These are phyloP conservation scores for Hericium rajendrae DNA, from an alignment of 768 basidiomycete genomes.

Conservation along the genomic window DNA sequence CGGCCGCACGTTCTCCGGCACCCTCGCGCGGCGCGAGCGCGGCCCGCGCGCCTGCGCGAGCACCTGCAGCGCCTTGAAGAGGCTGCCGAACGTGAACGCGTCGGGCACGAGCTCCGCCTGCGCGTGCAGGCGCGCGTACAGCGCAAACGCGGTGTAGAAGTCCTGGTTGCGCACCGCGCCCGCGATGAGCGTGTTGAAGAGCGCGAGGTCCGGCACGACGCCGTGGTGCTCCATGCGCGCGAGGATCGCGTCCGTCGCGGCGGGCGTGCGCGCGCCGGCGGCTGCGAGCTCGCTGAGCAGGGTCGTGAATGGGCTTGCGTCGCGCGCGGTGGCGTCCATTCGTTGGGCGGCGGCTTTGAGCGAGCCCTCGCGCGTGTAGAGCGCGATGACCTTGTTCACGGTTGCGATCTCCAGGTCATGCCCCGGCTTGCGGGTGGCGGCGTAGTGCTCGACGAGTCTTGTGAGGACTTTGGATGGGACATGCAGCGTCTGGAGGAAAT, in stretches of 20 bases:
- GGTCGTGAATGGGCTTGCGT: slow-evolving; percentile 25
- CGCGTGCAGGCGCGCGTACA: slow-evolving; percentile 32
- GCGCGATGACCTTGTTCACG: slow-evolving; percentile 9
- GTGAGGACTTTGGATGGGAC: slow-evolving; percentile 8
- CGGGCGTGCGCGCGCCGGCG: slow-evolving; percentile 15
- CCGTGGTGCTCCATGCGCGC: slow-evolving; percentile 29
- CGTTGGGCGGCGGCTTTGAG: slow-evolving; percentile 19
- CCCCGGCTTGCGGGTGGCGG: slow-evolving; percentile 1
- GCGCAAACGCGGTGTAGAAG: slow-evolving; percentile 28
- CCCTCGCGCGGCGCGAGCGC: neutral
- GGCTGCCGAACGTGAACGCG: slow-evolving; percentile 8
- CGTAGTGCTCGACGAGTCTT: slow-evolving; percentile 8
- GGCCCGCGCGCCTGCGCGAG: neutral
- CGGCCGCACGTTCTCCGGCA: neutral
- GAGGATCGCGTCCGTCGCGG: slow-evolving; percentile 27
- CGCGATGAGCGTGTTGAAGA: slow-evolving; percentile 43
- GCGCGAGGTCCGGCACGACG: slow-evolving; percentile 26
- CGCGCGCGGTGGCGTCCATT: slow-evolving; percentile 20
- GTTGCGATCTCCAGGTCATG: slow-evolving; percentile 11
- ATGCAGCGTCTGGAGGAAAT: slow-evolving; percentile 12
- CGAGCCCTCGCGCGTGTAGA: slow-evolving; percentile 25
- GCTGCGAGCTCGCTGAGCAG: slow-evolving; percentile 30
- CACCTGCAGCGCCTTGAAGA: slow-evolving; percentile 10
- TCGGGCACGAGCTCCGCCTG: slow-evolving; percentile 27
- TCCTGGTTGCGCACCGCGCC: slow-evolving; percentile 25